Evolutionary conservation across 805 yeast genomes (phyloP), one percentile per base, ranked within the genome.

Genomic region (Brettanomyces bruxellensis): DNA sequence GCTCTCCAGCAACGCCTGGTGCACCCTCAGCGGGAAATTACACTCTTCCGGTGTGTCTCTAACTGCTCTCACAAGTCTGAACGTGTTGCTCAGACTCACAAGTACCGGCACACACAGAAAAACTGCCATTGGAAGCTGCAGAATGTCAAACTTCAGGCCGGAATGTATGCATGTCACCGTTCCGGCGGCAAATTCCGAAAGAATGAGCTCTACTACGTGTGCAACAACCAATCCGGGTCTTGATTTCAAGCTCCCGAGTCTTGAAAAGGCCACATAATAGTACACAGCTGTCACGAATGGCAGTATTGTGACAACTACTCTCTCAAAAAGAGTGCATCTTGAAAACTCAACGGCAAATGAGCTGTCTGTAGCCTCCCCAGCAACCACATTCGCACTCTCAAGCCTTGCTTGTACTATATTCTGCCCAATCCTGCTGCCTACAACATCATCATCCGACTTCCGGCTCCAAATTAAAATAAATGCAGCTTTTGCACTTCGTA

Each of bases 61-160:
- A 2, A 74, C 58, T 4, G 72, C 55, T 12, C 64, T 58, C 23
- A 74, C 59, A 30, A 78, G 54, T 45, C 79, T 64, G 40, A 75
- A 70, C 66, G 67, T 69, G 52, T 75, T 76, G 49, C 75, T 80
- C 14, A 69, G 58, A 9, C 73, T 69, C 8, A 73, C 65, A 18
- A 72, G 65, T 2, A 70, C 47, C 3, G 74, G 67, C 5, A 70
- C 54, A 45, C 69, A 63, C 2, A 78, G 69, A 25, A 73, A 48
- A 4, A 73, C 58, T 35, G 61, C 67, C n/a, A 66, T 48, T 0
- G 78, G 75, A 5, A 65, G 55, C 41, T 70, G 66, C 25, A 62
- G 54, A 35, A 18, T 6, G n/a, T 18, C 38, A 18, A 35, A 35
- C 38, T 18, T 18, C 14, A n/a, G 23, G 13, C 14, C 38, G n/a